Conservation (phyloP, 768 basidiomycete genomes). For the Tulasnella sp. region DNA sequence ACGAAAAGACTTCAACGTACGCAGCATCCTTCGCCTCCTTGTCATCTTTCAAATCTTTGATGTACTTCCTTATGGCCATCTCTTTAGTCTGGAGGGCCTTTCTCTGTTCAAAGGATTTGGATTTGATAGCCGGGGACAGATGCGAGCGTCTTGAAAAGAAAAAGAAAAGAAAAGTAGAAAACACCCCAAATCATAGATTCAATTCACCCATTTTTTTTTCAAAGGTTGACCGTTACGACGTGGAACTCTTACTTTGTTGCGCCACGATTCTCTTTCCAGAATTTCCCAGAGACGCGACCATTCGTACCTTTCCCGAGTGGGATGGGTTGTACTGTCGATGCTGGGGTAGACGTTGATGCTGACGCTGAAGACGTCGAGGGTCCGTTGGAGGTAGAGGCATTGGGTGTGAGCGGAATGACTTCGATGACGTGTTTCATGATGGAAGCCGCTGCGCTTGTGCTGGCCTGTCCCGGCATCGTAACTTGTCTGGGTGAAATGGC, state of each 20-base stretch:
- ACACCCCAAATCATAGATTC: too few relatives aligned
- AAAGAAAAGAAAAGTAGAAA: too few relatives aligned
- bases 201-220: too few relatives aligned
- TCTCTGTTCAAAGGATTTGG: conserved; percentile 4
- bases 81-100: conserved; percentile 6
- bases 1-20: neutral
- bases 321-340: neutral
- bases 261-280: conserved; percentile 14
- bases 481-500: too few relatives aligned
- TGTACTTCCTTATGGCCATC: neutral
- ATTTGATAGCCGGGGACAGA: conserved; percentile 10
- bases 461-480: too few relatives aligned
- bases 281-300: conserved; percentile 18
- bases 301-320: conserved; percentile 9
- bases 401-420: too few relatives aligned
- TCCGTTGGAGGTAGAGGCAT: too few relatives aligned
- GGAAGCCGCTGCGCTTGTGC: too few relatives aligned
- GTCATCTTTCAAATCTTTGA: conserved; percentile 14
- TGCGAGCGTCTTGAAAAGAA: too few relatives aligned
- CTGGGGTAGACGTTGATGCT: neutral
- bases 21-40: conserved; percentile 1
- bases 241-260: conserved; percentile 11
- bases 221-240: neutral
- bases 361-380: too few relatives aligned
- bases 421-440: too few relatives aligned